Conservation (phyloP, 2,329 filamentous ascomycete species). For the Fusarium liriodendri region DNA sequence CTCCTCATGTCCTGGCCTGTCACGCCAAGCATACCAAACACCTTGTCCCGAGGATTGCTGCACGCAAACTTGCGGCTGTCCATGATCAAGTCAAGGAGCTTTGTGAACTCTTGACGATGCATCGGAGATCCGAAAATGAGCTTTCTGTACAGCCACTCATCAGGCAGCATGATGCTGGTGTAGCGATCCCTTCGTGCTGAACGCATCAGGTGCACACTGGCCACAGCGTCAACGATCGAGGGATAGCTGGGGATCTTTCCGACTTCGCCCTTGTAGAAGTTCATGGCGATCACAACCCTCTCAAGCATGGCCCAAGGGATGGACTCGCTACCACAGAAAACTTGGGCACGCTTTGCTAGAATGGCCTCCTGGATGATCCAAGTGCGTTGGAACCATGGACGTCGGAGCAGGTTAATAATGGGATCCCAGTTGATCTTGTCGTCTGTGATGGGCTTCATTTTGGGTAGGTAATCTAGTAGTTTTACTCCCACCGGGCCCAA, state of each 20-base stretch:
- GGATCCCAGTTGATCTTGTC: background rate
- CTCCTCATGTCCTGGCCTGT: background rate
- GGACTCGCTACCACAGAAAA: background rate
- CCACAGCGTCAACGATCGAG: background rate
- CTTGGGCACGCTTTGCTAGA: background rate
- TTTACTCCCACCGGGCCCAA: background rate
- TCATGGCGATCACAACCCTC: background rate
- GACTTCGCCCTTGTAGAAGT: background rate
- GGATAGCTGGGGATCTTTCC: background rate
- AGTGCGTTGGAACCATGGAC: background rate
- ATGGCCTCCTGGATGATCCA: background rate
- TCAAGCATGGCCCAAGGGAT: background rate
- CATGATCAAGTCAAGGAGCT: background rate
- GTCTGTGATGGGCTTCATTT: background rate
- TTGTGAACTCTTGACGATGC: background rate
- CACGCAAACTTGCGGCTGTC: background rate
- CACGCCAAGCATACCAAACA: background rate
- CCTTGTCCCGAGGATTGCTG: background rate
- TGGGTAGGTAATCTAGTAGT: background rate
- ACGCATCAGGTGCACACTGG: background rate
- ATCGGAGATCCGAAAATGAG: background rate
- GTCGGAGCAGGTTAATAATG: background rate
- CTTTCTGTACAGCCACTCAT: background rate
- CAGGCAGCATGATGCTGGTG: background rate
- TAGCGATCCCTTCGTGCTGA: background rate